Base-by-base conservation (phyloP, 2,329 filamentous ascomycete species). In the Stachybotrys chartarum region DNA sequence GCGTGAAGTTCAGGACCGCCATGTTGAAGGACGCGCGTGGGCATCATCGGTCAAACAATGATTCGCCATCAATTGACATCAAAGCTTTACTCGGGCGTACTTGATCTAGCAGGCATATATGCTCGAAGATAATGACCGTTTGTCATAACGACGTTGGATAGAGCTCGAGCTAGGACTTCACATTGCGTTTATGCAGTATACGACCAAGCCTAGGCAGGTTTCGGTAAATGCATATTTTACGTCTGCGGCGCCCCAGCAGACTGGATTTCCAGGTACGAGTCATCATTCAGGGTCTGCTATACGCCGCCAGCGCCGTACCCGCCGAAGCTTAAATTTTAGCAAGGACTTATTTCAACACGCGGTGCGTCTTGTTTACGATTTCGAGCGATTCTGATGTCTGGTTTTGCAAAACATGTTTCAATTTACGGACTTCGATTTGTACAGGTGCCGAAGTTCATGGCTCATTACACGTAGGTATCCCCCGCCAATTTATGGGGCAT, bases 1-100 rank as follows among this genome's bases (percentile, higher is more conserved):
- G 75, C 0, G 86, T 88, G 66, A 92, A 91, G 57, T 79, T 85
- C 56, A 92, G 71, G n/a, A 86, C 72, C 6, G 82, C 75, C 84
- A 87, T 85, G 48, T 11, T 14, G 42, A 10, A 3, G 35, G 35
- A 14, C 10, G 8, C 35, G 10, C 35, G 5, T 42, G 10, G 5
- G 24, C 44, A 32, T 31, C 5, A 35, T 35, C 24, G n/a, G n/a
- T 12, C 48, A 18, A 10, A 42, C 35, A 42, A 42, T 14, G 35
- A 14, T 14, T 42, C 10, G 35, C 35, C 35, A 14, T 42, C 14
- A 10, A 14, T 42, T 42, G 35, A 42, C 35, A 24, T 24, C 24
- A 24, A 24, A 24, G 24, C 24, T 24, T 24, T 24, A 24, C 24
- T 24, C 24, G 4, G 24, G 24, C 24, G 24, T 24, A 24, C 4